These are phyloP conservation scores for Rhodotorula babjevae DNA, from an alignment of 768 basidiomycete genomes.

Conservation along the genomic window DNA sequence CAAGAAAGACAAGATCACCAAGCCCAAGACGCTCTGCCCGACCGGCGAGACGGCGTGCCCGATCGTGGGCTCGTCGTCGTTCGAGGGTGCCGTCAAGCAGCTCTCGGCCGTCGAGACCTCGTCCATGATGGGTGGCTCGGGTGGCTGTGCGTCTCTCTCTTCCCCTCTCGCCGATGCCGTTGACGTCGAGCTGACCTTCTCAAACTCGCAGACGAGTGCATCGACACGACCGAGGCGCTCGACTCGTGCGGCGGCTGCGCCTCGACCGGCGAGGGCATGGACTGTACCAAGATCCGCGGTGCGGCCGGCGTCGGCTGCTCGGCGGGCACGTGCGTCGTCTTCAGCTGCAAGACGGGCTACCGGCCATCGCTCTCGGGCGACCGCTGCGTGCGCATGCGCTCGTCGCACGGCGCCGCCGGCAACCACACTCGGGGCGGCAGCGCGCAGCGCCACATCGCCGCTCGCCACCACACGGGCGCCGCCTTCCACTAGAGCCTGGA, in stretches of 20 bases:
- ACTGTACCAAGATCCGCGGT: conserved; percentile 64
- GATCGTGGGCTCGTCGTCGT: conserved; percentile 18
- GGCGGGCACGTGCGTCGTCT: conserved; percentile 49
- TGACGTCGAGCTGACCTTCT: not conserved
- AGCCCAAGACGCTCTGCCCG: conserved; percentile 27
- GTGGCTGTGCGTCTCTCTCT: conserved; percentile 11
- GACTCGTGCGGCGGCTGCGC: conserved; percentile 72
- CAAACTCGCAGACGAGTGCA: conserved; percentile 40
- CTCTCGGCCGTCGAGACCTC: conserved; percentile 6
- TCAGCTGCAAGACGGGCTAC: conserved; percentile 44
- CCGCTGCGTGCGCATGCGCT: conserved; percentile 17
- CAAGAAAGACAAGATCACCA: conserved; percentile 9
- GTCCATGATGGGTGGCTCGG: not conserved
- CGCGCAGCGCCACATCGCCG: conserved; percentile 15
- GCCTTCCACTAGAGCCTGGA: not conserved
- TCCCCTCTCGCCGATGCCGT: not conserved
- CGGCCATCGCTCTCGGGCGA: conserved; percentile 6
- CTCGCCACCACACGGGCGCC: conserved; percentile 2
- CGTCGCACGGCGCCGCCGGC: not conserved
- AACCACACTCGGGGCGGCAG: not conserved
- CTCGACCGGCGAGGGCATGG: conserved; percentile 59
- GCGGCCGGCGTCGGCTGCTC: conserved; percentile 48
- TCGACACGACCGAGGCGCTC: conserved; percentile 62
- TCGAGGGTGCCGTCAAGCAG: conserved; percentile 6
- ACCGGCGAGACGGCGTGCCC: conserved; percentile 26